Evolutionary conservation across 371 early-diverging fungal genomes (phyloP).

Genomic region (Dichotomocladium elegans): DNA sequence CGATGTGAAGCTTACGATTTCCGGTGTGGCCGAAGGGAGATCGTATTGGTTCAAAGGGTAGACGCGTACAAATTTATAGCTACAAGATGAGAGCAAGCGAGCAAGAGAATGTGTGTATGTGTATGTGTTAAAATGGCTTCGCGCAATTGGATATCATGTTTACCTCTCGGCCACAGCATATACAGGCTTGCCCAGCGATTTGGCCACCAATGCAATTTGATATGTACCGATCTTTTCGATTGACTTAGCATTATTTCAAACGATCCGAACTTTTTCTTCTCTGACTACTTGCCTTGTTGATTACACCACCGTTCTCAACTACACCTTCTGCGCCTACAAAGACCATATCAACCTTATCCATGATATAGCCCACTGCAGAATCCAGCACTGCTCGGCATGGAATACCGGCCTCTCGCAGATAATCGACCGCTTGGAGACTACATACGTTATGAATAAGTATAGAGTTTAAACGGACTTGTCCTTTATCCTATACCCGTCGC

Average conservation of each 20-base stretch:
- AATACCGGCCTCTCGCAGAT: constrained; percentile 74
- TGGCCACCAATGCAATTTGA: constrained; percentile 92
- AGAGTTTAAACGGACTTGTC: background rate
- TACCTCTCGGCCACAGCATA: constrained; percentile 94
- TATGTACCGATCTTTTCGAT: constrained; percentile 74
- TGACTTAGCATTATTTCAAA: constrained; percentile 46
- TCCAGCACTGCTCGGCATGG: constrained; percentile 88
- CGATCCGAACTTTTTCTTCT: constrained; percentile 76
- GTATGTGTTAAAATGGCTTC: background rate
- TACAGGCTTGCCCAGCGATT: constrained; percentile 89
- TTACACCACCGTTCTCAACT: constrained; percentile 95
- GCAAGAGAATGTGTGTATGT: background rate
- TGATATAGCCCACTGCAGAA: constrained; percentile 90
- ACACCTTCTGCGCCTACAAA: constrained; percentile 98
- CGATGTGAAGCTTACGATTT: constrained; percentile 58
- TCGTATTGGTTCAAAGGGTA: constrained; percentile 86
- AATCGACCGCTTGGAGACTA: constrained; percentile 72
- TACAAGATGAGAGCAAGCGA: constrained; percentile 17
- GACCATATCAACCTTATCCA: constrained; percentile 91
- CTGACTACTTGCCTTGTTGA: constrained; percentile 71
- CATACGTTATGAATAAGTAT: background rate
- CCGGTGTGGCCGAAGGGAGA: constrained; percentile 68
- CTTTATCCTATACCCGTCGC: constrained; percentile 60
- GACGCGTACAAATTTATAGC: constrained; percentile 94
- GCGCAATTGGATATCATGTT: background rate